Evolutionary conservation across 257 asterid species (phyloP), one percentile per base, ranked within the genome.

Genomic region (Fraxinus excelsior): DNA sequence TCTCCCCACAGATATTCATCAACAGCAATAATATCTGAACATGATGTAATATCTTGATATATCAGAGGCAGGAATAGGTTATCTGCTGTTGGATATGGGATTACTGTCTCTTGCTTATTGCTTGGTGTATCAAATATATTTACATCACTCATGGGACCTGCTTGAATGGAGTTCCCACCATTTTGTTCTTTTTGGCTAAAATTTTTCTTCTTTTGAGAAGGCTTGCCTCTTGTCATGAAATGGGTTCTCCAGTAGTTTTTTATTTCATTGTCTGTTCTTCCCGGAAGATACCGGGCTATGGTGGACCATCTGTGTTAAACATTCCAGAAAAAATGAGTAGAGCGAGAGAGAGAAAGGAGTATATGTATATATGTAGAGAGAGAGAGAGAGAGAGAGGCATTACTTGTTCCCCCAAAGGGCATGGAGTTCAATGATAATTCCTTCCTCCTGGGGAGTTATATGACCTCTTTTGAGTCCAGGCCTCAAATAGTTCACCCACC

Each of bases 401-500:
- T 81, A 88, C 93, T 81, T 88, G 86, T 88, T 88, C 25, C 93
- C 93, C 88, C 86, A 86, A 23, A 85, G 76, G 70, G 93, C 86
- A 82, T 88, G 93, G 18, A 88, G 91, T 38, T 88, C 88, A 7
- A 86, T 78, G 82, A 88, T 82, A 49, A 88, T 83, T 8, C 84
- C 88, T 82, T 88, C 85, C 70, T 88, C 93, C 18, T 83, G 84
- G 19, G 91, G 91, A 25, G 88, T 83, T 71, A 88, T 76, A 0
- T 83, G 89, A 2, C 91, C 89, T 32, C 83, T 88, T 35, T 86
- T 88, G 10, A 88, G 80, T 76, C 87, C 93, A 14, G 93, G 93
- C 79, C 88, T 86, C 68, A 88, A 77, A 75, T 88, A 88, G 80
- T 88, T 88, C 77, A 88, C 93, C 91, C 93, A 88, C 25, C 93